A percentile compares a stretch with the other conserved stretches of the same genome.
Evolutionary conservation across 352 stramenopile genomes (phyloP).

Genomic region (Pythium utonaiense): DNA sequence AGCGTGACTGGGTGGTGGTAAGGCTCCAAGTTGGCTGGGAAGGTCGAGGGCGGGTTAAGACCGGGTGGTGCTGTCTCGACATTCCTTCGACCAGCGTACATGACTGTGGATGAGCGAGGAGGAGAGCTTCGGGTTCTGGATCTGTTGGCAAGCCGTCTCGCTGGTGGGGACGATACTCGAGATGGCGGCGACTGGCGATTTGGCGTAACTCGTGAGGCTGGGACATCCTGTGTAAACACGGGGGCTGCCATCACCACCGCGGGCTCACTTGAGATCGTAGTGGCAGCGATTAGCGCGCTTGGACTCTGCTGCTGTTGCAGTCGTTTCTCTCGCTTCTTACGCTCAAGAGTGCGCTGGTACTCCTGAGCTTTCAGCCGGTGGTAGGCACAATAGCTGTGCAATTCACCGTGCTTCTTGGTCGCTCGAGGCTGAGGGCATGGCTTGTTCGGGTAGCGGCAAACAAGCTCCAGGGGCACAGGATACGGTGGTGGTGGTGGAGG

Average conservation of each 20-base stretch:
- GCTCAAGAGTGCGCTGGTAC: slow-evolving; percentile 36
- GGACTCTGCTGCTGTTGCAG: slow-evolving; percentile 7
- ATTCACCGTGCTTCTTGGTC: slow-evolving; percentile 41
- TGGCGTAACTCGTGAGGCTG: not conserved
- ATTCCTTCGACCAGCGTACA: not conserved
- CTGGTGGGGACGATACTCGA: slow-evolving; percentile 1
- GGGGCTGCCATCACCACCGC: not conserved
- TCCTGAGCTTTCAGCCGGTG: slow-evolving; percentile 45
- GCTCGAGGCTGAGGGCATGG: slow-evolving; percentile 41
- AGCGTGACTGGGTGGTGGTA: slow-evolving; percentile 22
- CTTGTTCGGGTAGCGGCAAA: slow-evolving; percentile 54
- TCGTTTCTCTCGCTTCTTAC: slow-evolving; percentile 39
- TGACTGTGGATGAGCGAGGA: slow-evolving; percentile 1
- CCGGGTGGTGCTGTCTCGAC: not conserved
- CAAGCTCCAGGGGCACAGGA: slow-evolving; percentile 39
- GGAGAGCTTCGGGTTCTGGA: slow-evolving; percentile 13
- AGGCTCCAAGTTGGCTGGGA: slow-evolving; percentile 6
- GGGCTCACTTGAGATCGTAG: slow-evolving; percentile 3
- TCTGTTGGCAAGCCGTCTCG: not conserved
- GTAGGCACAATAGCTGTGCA: slow-evolving; percentile 59
- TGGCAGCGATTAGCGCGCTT: slow-evolving; percentile 21
- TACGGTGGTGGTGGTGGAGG: slow-evolving; percentile 6
- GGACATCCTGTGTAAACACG: not conserved
- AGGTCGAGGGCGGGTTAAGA: not conserved
- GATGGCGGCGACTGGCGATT: slow-evolving; percentile 2